These are phyloP conservation scores for Globisporangium yorkense DNA, from an alignment of 352 stramenopile species.

Conservation along the genomic window DNA sequence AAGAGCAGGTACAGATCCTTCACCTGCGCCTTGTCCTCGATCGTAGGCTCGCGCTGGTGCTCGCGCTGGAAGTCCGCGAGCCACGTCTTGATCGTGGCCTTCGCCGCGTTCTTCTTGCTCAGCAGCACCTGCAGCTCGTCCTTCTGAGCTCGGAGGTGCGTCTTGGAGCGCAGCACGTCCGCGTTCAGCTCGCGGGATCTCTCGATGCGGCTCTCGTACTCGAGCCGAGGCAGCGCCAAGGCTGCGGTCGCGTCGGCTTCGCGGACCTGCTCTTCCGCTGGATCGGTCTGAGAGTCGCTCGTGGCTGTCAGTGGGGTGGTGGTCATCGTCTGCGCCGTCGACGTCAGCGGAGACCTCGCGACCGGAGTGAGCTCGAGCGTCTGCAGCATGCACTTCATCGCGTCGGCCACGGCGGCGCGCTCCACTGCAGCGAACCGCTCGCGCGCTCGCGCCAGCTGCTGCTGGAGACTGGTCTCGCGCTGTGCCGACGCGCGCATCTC, in stretches of 20 bases:
- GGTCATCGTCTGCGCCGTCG: background rate
- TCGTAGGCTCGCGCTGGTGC: conserved; percentile 44
- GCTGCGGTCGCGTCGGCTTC: background rate
- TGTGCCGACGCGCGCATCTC: conserved; percentile 18
- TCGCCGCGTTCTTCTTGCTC: conserved; percentile 43
- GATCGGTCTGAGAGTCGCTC: conserved; percentile 9
- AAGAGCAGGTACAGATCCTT: conserved; percentile 75
- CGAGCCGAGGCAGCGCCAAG: conserved; percentile 20
- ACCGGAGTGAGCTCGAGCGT: conserved; percentile 25
- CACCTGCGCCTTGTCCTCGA: conserved; percentile 76
- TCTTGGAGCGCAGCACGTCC: conserved; percentile 41
- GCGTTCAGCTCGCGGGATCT: conserved; percentile 31
- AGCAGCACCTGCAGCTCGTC: conserved; percentile 22
- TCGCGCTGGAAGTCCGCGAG: conserved; percentile 44
- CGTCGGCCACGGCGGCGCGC: conserved; percentile 29
- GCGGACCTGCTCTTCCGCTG: background rate
- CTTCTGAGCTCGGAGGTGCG: conserved; percentile 27
- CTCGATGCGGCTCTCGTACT: conserved; percentile 45
- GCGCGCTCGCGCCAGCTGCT: conserved; percentile 19
- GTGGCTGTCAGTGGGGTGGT: background rate
- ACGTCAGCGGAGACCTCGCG: background rate
- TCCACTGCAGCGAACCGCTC: conserved; percentile 32
- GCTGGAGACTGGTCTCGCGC: conserved; percentile 29
- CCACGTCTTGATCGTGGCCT: conserved; percentile 61
- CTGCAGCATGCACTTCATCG: conserved; percentile 35